Conservation (phyloP, 163 green algal genomes). For the Volvox carteri region DNA sequence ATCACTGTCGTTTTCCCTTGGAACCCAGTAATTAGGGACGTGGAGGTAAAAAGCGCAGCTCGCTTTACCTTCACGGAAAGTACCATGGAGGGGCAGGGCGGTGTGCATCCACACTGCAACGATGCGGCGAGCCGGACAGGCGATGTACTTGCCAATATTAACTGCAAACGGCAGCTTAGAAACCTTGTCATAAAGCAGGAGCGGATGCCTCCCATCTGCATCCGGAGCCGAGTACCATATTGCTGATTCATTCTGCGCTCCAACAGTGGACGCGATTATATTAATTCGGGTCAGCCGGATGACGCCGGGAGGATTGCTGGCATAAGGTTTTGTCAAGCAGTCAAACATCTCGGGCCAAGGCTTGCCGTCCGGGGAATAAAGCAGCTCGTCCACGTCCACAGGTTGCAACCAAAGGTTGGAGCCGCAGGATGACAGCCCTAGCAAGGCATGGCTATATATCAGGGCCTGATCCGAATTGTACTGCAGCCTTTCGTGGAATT, state of each 20-base stretch:
- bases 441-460: background rate
- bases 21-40: slow-evolving; percentile 2
- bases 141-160: background rate
- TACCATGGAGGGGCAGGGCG: background rate
- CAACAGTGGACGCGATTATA: background rate
- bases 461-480: slow-evolving; percentile 7
- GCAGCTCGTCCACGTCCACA: background rate
- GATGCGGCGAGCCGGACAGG: background rate
- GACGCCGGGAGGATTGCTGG: background rate
- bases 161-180: background rate
- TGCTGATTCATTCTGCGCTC: background rate
- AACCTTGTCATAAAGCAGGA: background rate
- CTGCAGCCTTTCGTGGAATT: background rate
- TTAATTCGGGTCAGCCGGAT: background rate
- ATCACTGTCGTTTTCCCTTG: background rate
- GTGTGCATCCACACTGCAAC: slow-evolving; percentile 15
- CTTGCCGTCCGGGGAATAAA: background rate
- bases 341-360: background rate
- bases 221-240: background rate
- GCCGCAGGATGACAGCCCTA: slow-evolving; percentile 15
- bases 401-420: background rate
- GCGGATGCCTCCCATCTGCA: background rate
- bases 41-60: background rate
- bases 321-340: background rate
- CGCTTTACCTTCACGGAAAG: background rate